Evolutionary conservation across 2,329 filamentous ascomycete genomes (phyloP).

Genomic region (Bipolaris victoriae): DNA sequence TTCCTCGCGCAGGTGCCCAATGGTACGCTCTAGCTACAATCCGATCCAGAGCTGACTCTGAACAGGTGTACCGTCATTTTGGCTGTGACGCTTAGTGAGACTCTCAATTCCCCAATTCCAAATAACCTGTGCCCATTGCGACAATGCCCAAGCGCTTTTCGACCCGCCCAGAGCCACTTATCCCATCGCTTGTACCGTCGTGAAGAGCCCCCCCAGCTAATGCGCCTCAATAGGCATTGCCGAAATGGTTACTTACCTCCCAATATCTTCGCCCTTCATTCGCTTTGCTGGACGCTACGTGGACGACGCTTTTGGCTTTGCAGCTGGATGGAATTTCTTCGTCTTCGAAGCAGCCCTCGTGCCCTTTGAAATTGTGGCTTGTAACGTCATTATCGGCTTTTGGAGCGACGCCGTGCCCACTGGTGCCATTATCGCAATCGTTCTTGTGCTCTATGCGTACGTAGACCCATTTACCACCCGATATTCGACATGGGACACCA

Average conservation of each 20-base stretch:
- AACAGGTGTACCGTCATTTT: slow-evolving; percentile 52
- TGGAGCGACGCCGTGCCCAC: slow-evolving; percentile 64
- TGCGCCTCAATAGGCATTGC: slow-evolving; percentile 57
- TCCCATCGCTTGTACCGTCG: neutral
- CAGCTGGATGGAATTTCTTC: slow-evolving; percentile 77
- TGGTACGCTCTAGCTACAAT: neutral
- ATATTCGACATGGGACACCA: neutral
- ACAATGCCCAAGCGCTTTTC: slow-evolving; percentile 25
- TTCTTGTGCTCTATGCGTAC: slow-evolving; percentile 64
- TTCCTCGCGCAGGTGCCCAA: neutral
- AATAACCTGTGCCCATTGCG: slow-evolving; percentile 25
- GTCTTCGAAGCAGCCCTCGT: slow-evolving; percentile 71
- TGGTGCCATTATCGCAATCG: slow-evolving; percentile 66
- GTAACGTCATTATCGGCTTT: slow-evolving; percentile 50
- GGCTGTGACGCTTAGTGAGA: slow-evolving; percentile 50
- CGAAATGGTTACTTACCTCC: slow-evolving; percentile 78
- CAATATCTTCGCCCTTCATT: slow-evolving; percentile 79
- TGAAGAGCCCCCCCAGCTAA: slow-evolving; percentile 26
- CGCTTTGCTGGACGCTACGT: slow-evolving; percentile 77
- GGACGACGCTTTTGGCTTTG: slow-evolving; percentile 76
- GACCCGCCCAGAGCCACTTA: slow-evolving; percentile 21
- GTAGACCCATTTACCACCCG: slow-evolving; percentile 24
- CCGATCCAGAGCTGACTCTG: neutral
- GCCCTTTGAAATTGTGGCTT: slow-evolving; percentile 68
- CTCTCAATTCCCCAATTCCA: slow-evolving; percentile 23